Conservation (phyloP, 2,329 filamentous ascomycete species). For the Aspergillus tamarii region DNA sequence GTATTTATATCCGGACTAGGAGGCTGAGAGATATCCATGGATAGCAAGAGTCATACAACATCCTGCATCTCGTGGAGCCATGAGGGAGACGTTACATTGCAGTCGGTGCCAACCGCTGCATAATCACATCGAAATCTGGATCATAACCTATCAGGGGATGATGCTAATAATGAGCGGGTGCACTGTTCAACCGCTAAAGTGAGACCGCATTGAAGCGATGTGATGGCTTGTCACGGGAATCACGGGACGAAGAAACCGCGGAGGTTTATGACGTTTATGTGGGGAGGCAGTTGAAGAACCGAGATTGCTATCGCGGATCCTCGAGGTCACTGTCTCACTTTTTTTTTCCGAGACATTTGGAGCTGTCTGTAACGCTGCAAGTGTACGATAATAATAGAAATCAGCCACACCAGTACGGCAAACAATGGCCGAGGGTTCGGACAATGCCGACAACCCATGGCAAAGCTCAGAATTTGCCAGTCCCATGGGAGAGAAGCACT, state of each 20-base stretch:
- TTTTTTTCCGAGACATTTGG: not conserved
- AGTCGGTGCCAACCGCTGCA: not conserved
- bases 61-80: slow-evolving; percentile 2
- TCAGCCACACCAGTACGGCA: not conserved
- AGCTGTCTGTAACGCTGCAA: not conserved
- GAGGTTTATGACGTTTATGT: not conserved
- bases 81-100: slow-evolving; percentile 1
- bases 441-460: not conserved
- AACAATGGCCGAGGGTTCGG: not conserved
- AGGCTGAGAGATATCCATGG: not conserved
- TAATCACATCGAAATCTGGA: slow-evolving; percentile 2
- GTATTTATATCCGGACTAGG: slow-evolving; percentile 9
- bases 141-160: slow-evolving; percentile 12
- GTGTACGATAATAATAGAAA: slow-evolving; percentile 2
- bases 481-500: not conserved
- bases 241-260: no score
- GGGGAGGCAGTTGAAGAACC: slow-evolving; percentile 1
- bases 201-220: slow-evolving; percentile 12
- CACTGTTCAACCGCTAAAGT: slow-evolving; percentile 12
- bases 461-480: not conserved
- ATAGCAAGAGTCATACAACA: slow-evolving; percentile 4
- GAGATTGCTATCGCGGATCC: not conserved
- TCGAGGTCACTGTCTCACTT: not conserved
- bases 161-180: not conserved
- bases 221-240: not conserved